These are phyloP conservation scores for Gloeophyllum trabeum DNA, from an alignment of 768 basidiomycete genomes.

Conservation along the genomic window DNA sequence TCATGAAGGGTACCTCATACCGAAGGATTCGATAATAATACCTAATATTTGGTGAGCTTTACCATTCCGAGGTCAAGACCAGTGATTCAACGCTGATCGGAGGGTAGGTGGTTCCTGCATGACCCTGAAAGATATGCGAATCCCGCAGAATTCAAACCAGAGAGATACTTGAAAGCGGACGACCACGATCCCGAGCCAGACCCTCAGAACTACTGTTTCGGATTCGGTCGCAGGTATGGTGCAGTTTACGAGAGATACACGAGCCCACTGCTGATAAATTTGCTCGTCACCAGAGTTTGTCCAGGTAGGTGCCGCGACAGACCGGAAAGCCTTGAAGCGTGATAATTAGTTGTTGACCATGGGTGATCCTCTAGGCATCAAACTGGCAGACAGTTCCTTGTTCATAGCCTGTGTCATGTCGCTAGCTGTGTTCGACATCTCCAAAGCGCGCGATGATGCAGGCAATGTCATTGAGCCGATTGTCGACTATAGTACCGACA, in stretches of 20 bases:
- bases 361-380: conserved; percentile 24
- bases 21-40: background rate
- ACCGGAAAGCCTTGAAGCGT: too few species aligned
- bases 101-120: background rate
- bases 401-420: conserved; percentile 42
- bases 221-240: conserved; percentile 1
- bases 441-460: conserved; percentile 10
- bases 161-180: background rate
- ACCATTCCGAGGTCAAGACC: too few species aligned
- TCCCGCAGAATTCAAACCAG: background rate
- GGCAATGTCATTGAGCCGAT: conserved; percentile 12
- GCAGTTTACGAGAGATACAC: background rate
- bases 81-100: too few species aligned
- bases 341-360: background rate
- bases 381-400: conserved; percentile 42
- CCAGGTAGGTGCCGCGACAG: too few species aligned
- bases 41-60: background rate
- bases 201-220: background rate
- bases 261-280: background rate
- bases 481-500: conserved; percentile 11
- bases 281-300: background rate
- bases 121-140: background rate
- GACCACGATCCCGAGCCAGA: background rate
- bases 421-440: conserved; percentile 31
- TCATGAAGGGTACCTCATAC: background rate